Percentiles rank a stretch among this genome's conserved stretches.
phyloP scores from a whole-genome alignment of 306 rosid species.

The Morella rubra region DNA sequence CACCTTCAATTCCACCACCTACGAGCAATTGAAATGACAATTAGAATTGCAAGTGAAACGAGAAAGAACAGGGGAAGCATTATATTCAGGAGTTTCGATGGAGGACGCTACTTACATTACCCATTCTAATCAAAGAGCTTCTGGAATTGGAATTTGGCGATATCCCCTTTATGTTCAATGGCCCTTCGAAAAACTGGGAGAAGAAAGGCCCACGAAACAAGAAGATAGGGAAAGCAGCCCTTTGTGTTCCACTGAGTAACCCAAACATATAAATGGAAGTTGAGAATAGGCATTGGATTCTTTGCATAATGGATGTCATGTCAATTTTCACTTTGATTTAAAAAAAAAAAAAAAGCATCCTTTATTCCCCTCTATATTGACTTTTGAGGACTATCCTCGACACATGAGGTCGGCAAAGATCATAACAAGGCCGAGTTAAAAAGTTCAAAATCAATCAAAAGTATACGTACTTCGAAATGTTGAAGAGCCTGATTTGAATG shows the following conservation, averaged over 20 bases:
- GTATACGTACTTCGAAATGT: not conserved
- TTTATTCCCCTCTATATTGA: conserved; percentile 36
- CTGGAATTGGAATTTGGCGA: not conserved
- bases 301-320: conserved; percentile 30
- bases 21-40: not conserved
- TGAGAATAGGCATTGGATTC: conserved; percentile 51
- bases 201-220: not conserved
- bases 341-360: conserved; percentile 24
- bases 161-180: not conserved
- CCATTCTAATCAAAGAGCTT: conserved; percentile 32
- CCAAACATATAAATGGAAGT: not conserved
- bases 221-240: not conserved
- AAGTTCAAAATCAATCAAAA: not conserved
- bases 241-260: not conserved
- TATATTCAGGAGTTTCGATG: not conserved
- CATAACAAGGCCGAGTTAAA: conserved; percentile 14
- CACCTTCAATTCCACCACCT: conserved; percentile 91
- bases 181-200: not conserved
- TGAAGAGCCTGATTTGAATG: conserved; percentile 8
- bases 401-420: conserved; percentile 42
- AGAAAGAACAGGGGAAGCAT: not conserved
- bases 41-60: conserved; percentile 7
- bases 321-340: conserved; percentile 27
- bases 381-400: conserved; percentile 36
- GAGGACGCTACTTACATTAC: conserved; percentile 42